These are phyloP conservation scores for Sisymbrium altissimum DNA, from an alignment of 345 rosid genomes.

Conservation along the genomic window DNA sequence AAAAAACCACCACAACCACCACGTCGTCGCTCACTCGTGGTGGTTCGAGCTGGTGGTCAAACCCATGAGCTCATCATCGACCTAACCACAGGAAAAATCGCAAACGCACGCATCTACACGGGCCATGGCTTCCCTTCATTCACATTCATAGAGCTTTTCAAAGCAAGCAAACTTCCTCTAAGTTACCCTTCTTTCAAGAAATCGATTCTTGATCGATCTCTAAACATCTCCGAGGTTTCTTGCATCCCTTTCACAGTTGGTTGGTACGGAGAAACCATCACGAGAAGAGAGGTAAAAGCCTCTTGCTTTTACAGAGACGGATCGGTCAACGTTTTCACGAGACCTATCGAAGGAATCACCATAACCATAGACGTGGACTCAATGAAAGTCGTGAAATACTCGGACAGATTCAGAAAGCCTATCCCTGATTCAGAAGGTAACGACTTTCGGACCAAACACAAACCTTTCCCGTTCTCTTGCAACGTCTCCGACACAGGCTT, in stretches of 20 bases:
- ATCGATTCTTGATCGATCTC: slow-evolving; percentile 41
- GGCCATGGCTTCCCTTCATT: slow-evolving; percentile 67
- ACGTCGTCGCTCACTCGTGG: slow-evolving; percentile 53
- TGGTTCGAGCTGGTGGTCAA: slow-evolving; percentile 46
- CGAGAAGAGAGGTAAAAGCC: slow-evolving; percentile 45
- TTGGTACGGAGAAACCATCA: slow-evolving; percentile 59
- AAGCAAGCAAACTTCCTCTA: slow-evolving; percentile 50
- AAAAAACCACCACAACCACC: slow-evolving; percentile 11
- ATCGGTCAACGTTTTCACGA: slow-evolving; percentile 59
- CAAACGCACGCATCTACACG: slow-evolving; percentile 34
- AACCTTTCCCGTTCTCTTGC: slow-evolving; percentile 34
- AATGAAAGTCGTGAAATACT: slow-evolving; percentile 49
- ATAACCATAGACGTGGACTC: slow-evolving; percentile 53
- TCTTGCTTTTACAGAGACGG: slow-evolving; percentile 56
- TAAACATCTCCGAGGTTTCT: slow-evolving; percentile 62
- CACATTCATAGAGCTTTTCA: slow-evolving; percentile 48
- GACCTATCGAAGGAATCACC: slow-evolving; percentile 66
- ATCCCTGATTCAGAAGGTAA: slow-evolving; percentile 70
- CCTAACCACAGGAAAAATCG: slow-evolving; percentile 33
- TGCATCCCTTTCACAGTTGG: slow-evolving; percentile 70
- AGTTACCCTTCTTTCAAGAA: slow-evolving; percentile 42
- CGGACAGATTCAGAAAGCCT: slow-evolving; percentile 49
- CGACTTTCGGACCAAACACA: slow-evolving; percentile 44
- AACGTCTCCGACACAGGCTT: slow-evolving; percentile 42
- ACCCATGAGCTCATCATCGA: slow-evolving; percentile 58